Conservation (phyloP, 306 rosid genomes). For the Trichosanthes truncata region DNA sequence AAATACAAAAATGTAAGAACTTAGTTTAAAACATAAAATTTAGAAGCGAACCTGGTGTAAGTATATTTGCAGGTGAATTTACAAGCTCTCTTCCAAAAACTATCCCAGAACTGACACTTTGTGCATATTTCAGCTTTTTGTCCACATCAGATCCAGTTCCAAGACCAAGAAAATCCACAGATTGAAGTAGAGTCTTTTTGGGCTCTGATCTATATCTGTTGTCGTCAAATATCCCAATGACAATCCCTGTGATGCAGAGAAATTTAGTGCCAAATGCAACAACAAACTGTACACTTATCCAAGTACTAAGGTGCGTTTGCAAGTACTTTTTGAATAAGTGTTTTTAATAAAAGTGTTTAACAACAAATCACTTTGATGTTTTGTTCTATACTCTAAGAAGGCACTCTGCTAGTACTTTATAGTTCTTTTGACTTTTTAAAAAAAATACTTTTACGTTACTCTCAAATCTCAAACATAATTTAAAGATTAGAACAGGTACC, state of each 20-base stretch:
- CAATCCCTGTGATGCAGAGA: slow-evolving; percentile 43
- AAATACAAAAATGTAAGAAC: neutral
- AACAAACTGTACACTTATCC: neutral
- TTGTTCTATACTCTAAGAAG: no score
- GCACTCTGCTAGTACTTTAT: no score
- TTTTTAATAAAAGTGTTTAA: no score
- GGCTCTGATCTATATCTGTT: slow-evolving; percentile 71
- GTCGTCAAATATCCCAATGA: slow-evolving; percentile 74
- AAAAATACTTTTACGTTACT: no score
- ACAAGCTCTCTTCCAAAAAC: slow-evolving; percentile 85
- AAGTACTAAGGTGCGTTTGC: neutral
- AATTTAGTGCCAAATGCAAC: neutral
- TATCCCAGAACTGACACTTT: slow-evolving; percentile 62
- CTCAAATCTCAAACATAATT: neutral
- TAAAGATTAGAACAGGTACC: slow-evolving; percentile 32
- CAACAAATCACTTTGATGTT: no score
- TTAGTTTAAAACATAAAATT: neutral
- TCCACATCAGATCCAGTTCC: slow-evolving; percentile 48
- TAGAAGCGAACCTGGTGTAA: slow-evolving; percentile 67
- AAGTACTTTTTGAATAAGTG: neutral
- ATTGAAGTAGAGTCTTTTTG: slow-evolving; percentile 49
- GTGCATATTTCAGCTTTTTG: slow-evolving; percentile 75
- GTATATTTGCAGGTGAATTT: slow-evolving; percentile 93
- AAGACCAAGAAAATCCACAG: slow-evolving; percentile 74
- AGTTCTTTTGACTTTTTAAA: no score